These are phyloP conservation scores for Rhododendron griersonianum DNA, from an alignment of 148 eudicot species.

Conservation along the genomic window DNA sequence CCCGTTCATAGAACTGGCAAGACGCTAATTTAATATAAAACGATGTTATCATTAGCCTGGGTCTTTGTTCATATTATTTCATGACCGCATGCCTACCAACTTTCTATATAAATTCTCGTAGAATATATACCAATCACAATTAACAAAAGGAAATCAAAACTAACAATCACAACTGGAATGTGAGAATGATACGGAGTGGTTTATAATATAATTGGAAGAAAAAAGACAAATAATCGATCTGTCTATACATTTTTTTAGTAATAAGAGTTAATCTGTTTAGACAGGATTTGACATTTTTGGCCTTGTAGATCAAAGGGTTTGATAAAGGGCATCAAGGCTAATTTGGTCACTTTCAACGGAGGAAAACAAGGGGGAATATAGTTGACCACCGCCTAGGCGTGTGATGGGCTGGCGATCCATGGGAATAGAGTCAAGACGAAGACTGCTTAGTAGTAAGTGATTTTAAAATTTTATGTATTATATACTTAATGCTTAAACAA, in stretches of 20 bases:
- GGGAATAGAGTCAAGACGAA: conserved; percentile 22
- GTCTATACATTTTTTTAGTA: too few relatives aligned
- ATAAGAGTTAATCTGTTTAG: neutral
- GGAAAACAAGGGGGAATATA: neutral
- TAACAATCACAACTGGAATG: neutral
- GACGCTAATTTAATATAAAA: neutral
- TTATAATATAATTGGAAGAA: neutral
- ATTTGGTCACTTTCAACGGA: conserved; percentile 2
- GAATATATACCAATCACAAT: neutral
- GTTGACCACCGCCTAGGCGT: conserved; percentile 77
- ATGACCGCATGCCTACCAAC: neutral
- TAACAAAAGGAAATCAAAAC: neutral
- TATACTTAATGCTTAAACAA: neutral
- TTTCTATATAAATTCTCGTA: neutral
- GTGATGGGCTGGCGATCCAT: conserved; percentile 49
- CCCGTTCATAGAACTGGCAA: too few relatives aligned
- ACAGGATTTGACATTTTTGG: conserved; percentile 4
- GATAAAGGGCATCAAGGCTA: conserved; percentile 9
- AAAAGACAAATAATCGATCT: neutral
- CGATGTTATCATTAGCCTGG: neutral
- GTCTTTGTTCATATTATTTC: neutral
- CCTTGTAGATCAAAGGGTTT: neutral
- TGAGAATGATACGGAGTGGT: neutral
- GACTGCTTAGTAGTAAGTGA: neutral
- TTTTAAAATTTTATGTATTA: neutral